A percentile compares a stretch with the other conserved stretches of the same genome.
Evolutionary conservation across 1,139 yeast species (phyloP).

Genomic region (Saccharomyces uvarum): DNA sequence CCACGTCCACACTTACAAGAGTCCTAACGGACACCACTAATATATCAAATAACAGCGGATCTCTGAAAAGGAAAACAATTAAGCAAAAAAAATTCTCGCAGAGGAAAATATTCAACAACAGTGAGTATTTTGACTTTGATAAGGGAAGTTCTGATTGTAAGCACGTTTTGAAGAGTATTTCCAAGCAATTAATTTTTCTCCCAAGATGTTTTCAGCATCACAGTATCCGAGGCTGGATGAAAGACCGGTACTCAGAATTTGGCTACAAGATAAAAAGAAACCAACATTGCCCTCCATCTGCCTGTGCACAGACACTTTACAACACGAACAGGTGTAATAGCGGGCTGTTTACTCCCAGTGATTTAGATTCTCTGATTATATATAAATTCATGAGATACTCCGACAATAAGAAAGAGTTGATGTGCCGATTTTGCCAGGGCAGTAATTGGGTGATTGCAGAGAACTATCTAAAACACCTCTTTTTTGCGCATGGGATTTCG

Average conservation of each 20-base stretch:
- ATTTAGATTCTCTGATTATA: slow-evolving; percentile 5
- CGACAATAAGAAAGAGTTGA: slow-evolving; percentile 7
- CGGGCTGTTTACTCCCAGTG: neutral
- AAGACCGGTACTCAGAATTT: slow-evolving; percentile 6
- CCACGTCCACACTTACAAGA: neutral
- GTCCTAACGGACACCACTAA: neutral
- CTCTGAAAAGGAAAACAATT: neutral
- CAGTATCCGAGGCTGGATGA: slow-evolving; percentile 10
- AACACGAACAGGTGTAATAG: neutral
- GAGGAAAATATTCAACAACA: neutral
- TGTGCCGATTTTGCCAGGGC: slow-evolving; percentile 20
- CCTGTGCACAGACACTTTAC: slow-evolving; percentile 4
- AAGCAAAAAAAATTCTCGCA: neutral
- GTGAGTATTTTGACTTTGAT: neutral
- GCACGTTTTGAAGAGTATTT: slow-evolving; percentile 2
- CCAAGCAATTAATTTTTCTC: slow-evolving; percentile 5
- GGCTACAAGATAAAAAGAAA: slow-evolving; percentile 14
- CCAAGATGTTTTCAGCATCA: slow-evolving; percentile 20
- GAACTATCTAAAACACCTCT: slow-evolving; percentile 15
- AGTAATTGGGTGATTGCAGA: slow-evolving; percentile 15
- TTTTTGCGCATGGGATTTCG: slow-evolving; percentile 19
- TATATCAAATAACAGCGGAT: neutral
- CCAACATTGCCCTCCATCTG: slow-evolving; percentile 15
- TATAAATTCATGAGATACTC: slow-evolving; percentile 13
- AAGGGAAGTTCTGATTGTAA: slow-evolving; percentile 8